Conservation (phyloP, 305 asterid genomes). For the Fraxinus ornus region DNA sequence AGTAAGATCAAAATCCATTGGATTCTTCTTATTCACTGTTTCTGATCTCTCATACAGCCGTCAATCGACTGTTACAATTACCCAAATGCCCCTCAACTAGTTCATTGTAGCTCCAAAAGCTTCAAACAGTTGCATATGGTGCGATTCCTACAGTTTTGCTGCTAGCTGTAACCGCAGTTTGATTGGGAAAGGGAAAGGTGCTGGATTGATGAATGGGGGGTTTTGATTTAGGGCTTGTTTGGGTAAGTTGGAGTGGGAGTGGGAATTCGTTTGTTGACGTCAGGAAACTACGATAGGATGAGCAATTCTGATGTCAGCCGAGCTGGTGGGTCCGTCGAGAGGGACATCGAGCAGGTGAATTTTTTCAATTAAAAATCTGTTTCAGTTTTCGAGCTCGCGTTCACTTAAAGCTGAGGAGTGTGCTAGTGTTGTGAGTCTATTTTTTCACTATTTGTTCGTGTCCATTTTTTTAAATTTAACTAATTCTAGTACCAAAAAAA, state of each 20-base stretch:
- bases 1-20: constrained; percentile 24
- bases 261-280: not conserved
- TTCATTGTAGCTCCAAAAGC: not conserved
- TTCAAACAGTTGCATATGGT: not conserved
- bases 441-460: not conserved
- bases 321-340: constrained; percentile 43
- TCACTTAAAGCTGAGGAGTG: not conserved
- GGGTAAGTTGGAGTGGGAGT: not conserved
- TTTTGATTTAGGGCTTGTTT: not conserved
- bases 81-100: not conserved
- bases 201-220: constrained; percentile 4
- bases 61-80: constrained; percentile 1
- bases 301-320: constrained; percentile 39
- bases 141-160: not conserved
- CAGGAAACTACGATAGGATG: constrained; percentile 33
- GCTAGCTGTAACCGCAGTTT: not conserved
- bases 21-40: constrained; percentile 26
- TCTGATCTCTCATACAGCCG: not conserved
- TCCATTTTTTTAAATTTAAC: not conserved
- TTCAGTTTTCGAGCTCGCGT: not conserved
- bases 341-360: constrained; percentile 50
- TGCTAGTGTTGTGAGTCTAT: not conserved
- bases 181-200: not conserved
- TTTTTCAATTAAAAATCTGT: not conserved
- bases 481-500: not conserved